Evolutionary conservation across 768 basidiomycete species (phyloP).

Genomic region (Leccinum boreale): DNA sequence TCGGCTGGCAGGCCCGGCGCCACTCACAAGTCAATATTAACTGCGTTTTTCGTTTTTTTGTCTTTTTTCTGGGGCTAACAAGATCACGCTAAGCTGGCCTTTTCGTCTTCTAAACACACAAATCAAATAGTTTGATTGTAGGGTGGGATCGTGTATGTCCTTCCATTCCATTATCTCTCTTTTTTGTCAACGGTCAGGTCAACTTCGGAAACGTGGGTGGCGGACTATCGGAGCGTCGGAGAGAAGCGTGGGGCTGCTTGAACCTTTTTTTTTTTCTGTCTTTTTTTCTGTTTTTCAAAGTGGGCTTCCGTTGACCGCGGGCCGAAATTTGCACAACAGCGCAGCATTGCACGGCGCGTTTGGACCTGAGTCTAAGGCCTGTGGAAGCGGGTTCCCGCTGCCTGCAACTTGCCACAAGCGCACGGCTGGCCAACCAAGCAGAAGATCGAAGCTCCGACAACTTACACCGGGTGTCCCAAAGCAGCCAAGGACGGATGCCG

Average conservation of each 20-base stretch:
- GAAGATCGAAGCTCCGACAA: neutral
- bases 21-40: neutral
- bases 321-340: neutral
- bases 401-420: neutral
- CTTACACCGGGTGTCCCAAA: neutral
- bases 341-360: neutral
- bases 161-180: neutral
- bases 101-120: neutral
- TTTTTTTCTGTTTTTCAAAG: neutral
- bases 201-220: slow-evolving; percentile 8
- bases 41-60: neutral
- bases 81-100: neutral
- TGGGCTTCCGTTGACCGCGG: neutral
- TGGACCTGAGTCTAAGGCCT: neutral
- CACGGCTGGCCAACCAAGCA: neutral
- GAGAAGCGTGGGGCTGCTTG: slow-evolving; percentile 4
- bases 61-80: neutral
- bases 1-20: slow-evolving; percentile 5
- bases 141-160: neutral
- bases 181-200: neutral
- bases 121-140: neutral
- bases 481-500: neutral
- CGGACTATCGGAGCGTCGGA: slow-evolving; percentile 13
- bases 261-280: neutral
- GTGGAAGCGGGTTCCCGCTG: neutral